phyloP scores from a whole-genome alignment of 345 rosid genomes.

The Leavenworthia alabamica region DNA sequence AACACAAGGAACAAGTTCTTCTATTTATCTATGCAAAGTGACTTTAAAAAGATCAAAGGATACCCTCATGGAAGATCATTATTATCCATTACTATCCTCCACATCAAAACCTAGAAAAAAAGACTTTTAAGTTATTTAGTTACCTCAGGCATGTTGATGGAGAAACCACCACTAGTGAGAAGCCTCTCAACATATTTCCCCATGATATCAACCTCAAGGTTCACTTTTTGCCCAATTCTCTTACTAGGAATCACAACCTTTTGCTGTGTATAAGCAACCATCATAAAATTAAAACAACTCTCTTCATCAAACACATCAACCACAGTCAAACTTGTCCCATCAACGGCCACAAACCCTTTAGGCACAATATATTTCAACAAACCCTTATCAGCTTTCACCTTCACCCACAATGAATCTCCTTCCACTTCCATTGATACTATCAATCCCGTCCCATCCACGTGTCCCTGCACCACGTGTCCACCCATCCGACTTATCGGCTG shows the following conservation, averaged over 20 bases:
- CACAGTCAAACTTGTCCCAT: constrained; percentile 90
- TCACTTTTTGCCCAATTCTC: constrained; percentile 73
- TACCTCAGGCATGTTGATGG: constrained; percentile 11
- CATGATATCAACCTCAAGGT: constrained; percentile 85
- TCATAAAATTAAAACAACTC: constrained; percentile 72
- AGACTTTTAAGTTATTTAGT: background rate
- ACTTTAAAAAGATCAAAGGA: background rate
- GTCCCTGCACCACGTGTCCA: constrained; percentile 91
- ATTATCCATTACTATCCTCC: background rate
- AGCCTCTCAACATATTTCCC: constrained; percentile 94
- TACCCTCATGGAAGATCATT: background rate
- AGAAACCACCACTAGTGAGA: constrained; percentile 43
- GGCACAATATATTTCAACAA: constrained; percentile 70
- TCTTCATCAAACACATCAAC: constrained; percentile 76
- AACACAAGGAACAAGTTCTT: background rate
- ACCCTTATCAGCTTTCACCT: constrained; percentile 48
- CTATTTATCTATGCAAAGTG: background rate
- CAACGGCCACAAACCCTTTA: constrained; percentile 80
- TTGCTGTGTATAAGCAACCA: constrained; percentile 76
- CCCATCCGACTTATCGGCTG: constrained; percentile 78
- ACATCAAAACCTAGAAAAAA: background rate
- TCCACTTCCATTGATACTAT: constrained; percentile 55
- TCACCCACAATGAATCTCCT: constrained; percentile 80
- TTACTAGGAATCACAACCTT: constrained; percentile 69
- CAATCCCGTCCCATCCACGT: constrained; percentile 87